These are phyloP conservation scores for Vitellaria paradoxa DNA, from an alignment of 179 eudicot genomes.

Conservation along the genomic window DNA sequence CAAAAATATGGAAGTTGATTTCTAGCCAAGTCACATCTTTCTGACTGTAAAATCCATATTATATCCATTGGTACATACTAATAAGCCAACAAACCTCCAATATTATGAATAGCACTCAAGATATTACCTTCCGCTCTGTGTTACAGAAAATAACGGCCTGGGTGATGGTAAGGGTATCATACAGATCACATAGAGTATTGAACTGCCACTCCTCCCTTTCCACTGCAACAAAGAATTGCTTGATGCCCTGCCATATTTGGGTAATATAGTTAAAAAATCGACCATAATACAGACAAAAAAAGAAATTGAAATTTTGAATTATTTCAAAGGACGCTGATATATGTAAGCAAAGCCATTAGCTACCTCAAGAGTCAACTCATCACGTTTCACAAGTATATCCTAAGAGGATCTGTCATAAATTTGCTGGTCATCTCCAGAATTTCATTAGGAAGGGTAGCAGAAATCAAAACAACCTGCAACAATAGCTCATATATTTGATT, in stretches of 20 bases:
- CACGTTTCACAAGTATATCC: slow-evolving; percentile 93
- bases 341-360: slow-evolving; percentile 12
- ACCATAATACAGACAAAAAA: not conserved
- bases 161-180: slow-evolving; percentile 93
- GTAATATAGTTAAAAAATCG: not conserved
- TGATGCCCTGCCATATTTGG: slow-evolving; percentile 68
- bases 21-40: too few relatives aligned
- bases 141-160: slow-evolving; percentile 98
- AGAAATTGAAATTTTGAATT: not conserved
- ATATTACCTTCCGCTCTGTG: slow-evolving; percentile 83
- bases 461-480: slow-evolving; percentile 79
- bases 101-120: not conserved
- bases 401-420: slow-evolving; percentile 95
- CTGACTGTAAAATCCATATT: too few relatives aligned
- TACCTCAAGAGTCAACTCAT: slow-evolving; percentile 96
- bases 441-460: slow-evolving; percentile 98
- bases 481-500: not conserved
- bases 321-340: not conserved
- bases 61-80: not conserved
- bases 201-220: slow-evolving; percentile 98
- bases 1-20: too few relatives aligned
- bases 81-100: not conserved
- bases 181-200: slow-evolving; percentile 96
- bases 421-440: slow-evolving; percentile 95
- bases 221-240: slow-evolving; percentile 95